Base-by-base conservation (phyloP, 1,284 basidiomycete genomes). In the Violaceomyces palustris region DNA sequence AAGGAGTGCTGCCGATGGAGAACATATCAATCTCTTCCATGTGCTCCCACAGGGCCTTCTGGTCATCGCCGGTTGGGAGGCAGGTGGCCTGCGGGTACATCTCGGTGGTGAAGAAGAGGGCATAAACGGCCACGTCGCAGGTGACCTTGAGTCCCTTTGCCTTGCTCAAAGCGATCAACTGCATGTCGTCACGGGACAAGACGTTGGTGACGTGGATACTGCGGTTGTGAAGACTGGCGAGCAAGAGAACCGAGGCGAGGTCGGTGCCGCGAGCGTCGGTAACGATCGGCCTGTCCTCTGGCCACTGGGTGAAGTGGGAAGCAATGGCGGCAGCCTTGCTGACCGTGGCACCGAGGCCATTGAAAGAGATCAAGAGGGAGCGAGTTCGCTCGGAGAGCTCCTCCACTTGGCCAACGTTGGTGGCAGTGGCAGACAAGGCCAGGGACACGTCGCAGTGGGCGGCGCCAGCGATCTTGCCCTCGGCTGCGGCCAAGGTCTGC, bases 181-280 rank as follows among this genome's bases (percentile, higher is more conserved):
- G 78, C 43, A 99, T 79, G 73, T 98, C 94, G 51, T 92, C 91
- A 63, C 83, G 80, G 52, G 80, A 85, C 58, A 85, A 83, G 27
- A 98, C 88, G 65, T 93, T 87, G n/a, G 89, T 91, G 54, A 98
- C 82, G 75, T 99, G 93, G 24, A 98, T 83, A 64, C 82, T 84
- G 53, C 92, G 84, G 70, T 80, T 84, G 75, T 98, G 86, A 40
- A 98, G 81, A 67, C 88, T 93, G 12, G 93, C 92, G 35, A 98
- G 78, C 22, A 99, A 80, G 24, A 99, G 81, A 35, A 97, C 82
- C 1, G 92, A 96, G 2, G 94, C 93, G 22, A 98, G 82, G 66
- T 94, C 86, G 1, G 89, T 87, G 17, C 87, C 86, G 62, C 86
- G 85, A 6, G 94, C 93, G 72, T 97, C 87, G 1, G 93, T 94